Conservation (phyloP, 805 yeast genomes). For the Saccharomycopsis sp. region DNA sequence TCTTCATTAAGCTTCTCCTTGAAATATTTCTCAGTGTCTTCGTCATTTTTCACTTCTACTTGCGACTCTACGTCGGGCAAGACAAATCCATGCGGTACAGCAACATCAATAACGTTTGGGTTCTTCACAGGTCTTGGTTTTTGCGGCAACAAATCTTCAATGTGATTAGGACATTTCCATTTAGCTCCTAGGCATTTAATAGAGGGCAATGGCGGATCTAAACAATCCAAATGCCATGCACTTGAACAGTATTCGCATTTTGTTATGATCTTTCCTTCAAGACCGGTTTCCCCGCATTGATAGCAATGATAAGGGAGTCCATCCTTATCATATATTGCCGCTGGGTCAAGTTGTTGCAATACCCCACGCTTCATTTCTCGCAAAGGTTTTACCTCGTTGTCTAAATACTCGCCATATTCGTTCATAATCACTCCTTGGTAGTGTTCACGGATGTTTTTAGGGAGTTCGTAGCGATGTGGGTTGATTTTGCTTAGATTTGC, state of each 20-base stretch:
- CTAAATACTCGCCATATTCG: constrained; percentile 63
- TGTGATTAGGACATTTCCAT: constrained; percentile 92
- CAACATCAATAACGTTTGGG: constrained; percentile 49
- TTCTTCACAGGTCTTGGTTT: constrained; percentile 40
- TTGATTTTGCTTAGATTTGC: constrained; percentile 52
- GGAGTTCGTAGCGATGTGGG: constrained; percentile 63
- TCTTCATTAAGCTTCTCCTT: constrained; percentile 54
- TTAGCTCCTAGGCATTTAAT: constrained; percentile 68
- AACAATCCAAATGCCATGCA: constrained; percentile 86
- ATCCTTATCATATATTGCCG: constrained; percentile 56
- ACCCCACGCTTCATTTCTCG: constrained; percentile 36
- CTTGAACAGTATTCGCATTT: constrained; percentile 80
- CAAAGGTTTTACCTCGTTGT: constrained; percentile 48
- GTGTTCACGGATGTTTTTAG: constrained; percentile 58
- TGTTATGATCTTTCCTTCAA: constrained; percentile 42
- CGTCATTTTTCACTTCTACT: not conserved
- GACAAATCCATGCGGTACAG: constrained; percentile 40
- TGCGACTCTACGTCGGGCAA: not conserved
- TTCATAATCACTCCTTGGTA: constrained; percentile 70
- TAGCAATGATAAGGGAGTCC: constrained; percentile 70
- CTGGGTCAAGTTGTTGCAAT: constrained; percentile 52
- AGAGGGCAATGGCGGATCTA: constrained; percentile 66
- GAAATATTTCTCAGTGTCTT: not conserved
- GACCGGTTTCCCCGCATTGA: constrained; percentile 67
- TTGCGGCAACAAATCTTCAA: constrained; percentile 35